Evolutionary conservation across 1,139 yeast species (phyloP).

Genomic region (Sugiyamaella pinicola): DNA sequence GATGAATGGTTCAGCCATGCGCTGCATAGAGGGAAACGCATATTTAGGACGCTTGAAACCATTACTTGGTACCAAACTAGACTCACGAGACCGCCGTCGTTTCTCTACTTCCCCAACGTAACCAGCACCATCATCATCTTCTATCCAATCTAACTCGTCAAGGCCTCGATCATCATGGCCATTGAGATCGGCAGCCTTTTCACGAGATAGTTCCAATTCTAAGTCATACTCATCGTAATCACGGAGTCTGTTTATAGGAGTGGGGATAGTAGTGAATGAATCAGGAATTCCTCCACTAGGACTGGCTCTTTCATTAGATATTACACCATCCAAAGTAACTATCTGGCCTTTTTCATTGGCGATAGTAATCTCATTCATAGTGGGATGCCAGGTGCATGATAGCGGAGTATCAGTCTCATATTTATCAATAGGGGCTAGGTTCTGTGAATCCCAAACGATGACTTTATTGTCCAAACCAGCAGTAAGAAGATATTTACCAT

Average conservation of each 20-base stretch:
- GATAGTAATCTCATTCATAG: conserved; percentile 39
- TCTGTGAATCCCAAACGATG: conserved; percentile 55
- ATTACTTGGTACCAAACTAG: background rate
- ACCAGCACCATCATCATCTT: conserved; percentile 60
- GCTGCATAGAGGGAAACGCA: conserved; percentile 2
- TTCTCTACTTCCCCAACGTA: conserved; percentile 36
- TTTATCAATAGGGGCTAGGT: conserved; percentile 28
- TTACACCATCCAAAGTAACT: conserved; percentile 30
- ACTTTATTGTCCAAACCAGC: conserved; percentile 54
- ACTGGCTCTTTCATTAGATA: conserved; percentile 19
- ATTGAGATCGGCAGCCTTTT: conserved; percentile 28
- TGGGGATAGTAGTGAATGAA: background rate
- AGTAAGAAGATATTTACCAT: conserved; percentile 58
- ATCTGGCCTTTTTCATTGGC: conserved; percentile 42
- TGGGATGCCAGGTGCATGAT: conserved; percentile 44
- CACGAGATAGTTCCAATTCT: conserved; percentile 36
- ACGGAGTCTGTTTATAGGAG: conserved; percentile 5
- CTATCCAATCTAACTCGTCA: conserved; percentile 49
- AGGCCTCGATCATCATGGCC: conserved; percentile 39
- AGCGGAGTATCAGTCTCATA: conserved; percentile 29
- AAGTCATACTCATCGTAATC: conserved; percentile 23
- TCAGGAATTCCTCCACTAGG: conserved; percentile 7
- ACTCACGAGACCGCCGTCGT: conserved; percentile 10
- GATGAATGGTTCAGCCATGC: conserved; percentile 49
- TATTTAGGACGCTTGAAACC: conserved; percentile 13